Evolutionary conservation across 441 rosid species (phyloP).

Genomic region (Metrosideros polymorpha): DNA sequence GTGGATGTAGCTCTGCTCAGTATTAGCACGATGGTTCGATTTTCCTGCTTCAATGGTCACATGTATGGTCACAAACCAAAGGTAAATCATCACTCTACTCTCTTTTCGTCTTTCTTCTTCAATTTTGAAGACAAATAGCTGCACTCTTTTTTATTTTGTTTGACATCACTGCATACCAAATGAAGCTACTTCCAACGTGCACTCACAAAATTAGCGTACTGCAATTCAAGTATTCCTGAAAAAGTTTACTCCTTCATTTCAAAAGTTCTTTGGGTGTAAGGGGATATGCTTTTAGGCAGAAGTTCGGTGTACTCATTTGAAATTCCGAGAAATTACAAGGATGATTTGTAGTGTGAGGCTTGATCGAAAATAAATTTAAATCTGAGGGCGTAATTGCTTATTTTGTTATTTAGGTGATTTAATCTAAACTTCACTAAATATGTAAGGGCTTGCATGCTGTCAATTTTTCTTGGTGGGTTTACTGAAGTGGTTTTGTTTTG

Average conservation of each 20-base stretch:
- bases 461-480: background rate
- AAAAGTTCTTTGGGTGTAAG: background rate
- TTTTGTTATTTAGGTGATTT: background rate
- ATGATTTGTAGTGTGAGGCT: background rate
- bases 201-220: background rate
- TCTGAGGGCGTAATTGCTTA: background rate
- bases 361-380: background rate
- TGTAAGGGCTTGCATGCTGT: background rate
- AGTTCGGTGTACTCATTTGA: background rate
- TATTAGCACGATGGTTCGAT: slow-evolving; percentile 59
- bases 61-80: slow-evolving; percentile 40
- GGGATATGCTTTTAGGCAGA: background rate
- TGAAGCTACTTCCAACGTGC: background rate
- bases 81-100: slow-evolving; percentile 21
- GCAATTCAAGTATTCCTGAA: background rate
- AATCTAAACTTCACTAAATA: background rate
- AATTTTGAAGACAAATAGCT: background rate
- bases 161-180: background rate
- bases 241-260: background rate
- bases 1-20: slow-evolving; percentile 21
- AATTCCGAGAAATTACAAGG: background rate
- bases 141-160: background rate
- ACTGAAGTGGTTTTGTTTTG: background rate
- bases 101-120: background rate
- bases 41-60: slow-evolving; percentile 76